Evolutionary conservation across 2,329 filamentous ascomycete species (phyloP), one percentile per base, ranked within the genome.

Genomic region (Fusarium algeriense): DNA sequence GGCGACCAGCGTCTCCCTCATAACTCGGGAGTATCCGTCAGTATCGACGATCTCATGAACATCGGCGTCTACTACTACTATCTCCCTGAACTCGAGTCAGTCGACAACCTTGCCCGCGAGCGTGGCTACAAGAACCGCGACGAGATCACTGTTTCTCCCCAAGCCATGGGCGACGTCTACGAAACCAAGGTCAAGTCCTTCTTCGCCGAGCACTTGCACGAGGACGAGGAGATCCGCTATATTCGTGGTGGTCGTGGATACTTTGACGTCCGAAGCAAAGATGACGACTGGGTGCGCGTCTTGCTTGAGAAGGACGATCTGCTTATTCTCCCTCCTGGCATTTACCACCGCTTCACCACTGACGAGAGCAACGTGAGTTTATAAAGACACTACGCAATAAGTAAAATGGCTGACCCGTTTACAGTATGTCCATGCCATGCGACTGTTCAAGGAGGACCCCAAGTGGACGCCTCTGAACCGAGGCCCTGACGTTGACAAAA

Each of bases 141-240:
- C 84, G 91, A 97, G 83, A 93, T 98, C 80, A 93, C 89, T 66
- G 93, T 99, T 26, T 97, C 93, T 11, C 95, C 95, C 0, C 85
- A 90, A 70, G 92, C 90, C 71, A 94, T 98, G 91, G 94, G 94
- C 61, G 92, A 89, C 41, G 83, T 90, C 46, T 99, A 98, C 84
- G 95, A 99, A 83, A 89, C 92, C 70, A 98, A 98, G 82, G 94
- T 99, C 70, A 95, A 94, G 84, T 89, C 83, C 73, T 99, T 99
- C 85, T 99, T 98, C 85, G 81, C 92, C 76, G 96, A 99, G 86
- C 96, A 99, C 81, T 82, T 99, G 76, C 96, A 99, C 80, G 96
- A 99, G 84, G 96, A 99, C 75, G 96, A 99, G 84, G 96, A 99
- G 87, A 99, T 99, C 73, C 87, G 96, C 50, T 99, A 98, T 78